Percentiles rank a stretch among this genome's conserved stretches.
Evolutionary conservation across 805 yeast genomes (phyloP).

Genomic region (Candida ascalaphidarum): DNA sequence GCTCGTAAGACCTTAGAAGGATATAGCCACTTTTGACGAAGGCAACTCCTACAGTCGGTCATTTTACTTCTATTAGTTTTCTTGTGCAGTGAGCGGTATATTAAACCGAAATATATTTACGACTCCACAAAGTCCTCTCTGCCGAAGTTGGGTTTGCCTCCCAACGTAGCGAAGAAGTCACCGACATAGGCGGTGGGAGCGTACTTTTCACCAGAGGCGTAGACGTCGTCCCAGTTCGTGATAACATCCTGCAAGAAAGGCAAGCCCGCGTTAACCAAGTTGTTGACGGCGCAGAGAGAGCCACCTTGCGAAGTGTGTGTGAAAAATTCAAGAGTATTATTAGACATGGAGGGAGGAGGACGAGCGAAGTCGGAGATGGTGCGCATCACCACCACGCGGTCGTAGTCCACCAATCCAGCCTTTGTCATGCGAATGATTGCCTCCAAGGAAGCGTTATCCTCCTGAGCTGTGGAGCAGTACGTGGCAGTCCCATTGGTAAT

Average conservation of each 20-base stretch:
- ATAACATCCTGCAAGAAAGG: conserved; percentile 49
- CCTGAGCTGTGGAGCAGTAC: conserved; percentile 59
- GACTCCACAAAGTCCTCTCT: too few species aligned
- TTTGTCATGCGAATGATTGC: conserved; percentile 46
- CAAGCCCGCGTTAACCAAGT: conserved; percentile 44
- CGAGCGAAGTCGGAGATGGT: conserved; percentile 52
- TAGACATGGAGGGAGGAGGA: conserved; percentile 37
- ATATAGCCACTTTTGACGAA: too few species aligned
- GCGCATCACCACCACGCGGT: conserved; percentile 52
- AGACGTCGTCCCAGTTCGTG: conserved; percentile 36
- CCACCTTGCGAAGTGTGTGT: conserved; percentile 45
- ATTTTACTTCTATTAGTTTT: too few species aligned
- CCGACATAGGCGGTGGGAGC: conserved; percentile 50
- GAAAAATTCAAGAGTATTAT: conserved; percentile 44
- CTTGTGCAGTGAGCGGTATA: too few species aligned
- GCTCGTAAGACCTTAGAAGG: too few species aligned
- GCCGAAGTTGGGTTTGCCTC: conserved; percentile 33
- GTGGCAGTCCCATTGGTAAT: conserved; percentile 52
- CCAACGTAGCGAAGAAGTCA: conserved; percentile 50
- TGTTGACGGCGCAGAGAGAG: conserved; percentile 35
- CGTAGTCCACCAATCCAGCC: conserved; percentile 47
- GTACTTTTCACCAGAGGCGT: conserved; percentile 22
- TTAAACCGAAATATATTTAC: too few species aligned
- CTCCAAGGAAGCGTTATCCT: conserved; percentile 60
- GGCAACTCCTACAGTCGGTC: too few species aligned